A percentile compares a stretch with the other conserved stretches of the same genome.
Conservation (phyloP, 768 basidiomycete genomes). For the Boletellus sp. region DNA sequence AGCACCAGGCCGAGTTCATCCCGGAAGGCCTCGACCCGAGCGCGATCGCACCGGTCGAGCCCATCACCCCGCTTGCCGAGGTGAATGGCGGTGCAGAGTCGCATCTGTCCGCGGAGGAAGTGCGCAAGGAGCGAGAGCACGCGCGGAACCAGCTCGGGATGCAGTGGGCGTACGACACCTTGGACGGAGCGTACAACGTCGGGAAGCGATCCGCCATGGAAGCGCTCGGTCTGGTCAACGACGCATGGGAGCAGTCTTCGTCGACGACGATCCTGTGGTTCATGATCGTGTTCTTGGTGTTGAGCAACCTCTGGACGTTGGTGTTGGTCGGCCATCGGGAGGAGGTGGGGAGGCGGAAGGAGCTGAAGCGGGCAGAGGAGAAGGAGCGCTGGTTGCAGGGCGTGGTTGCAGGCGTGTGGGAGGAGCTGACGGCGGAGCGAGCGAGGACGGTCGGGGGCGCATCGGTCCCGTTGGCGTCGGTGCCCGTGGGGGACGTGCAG, state of each 20-base stretch:
- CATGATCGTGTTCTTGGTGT: slow-evolving; percentile 65
- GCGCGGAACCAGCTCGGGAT: slow-evolving; percentile 69
- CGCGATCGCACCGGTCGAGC: slow-evolving; percentile 46
- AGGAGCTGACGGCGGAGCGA: slow-evolving; percentile 56
- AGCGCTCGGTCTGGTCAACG: slow-evolving; percentile 72
- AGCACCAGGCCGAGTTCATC: slow-evolving; percentile 86
- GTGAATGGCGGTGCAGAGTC: slow-evolving; percentile 5
- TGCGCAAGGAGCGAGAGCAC: slow-evolving; percentile 54
- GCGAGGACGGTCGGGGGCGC: slow-evolving; percentile 14
- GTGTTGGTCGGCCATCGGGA: slow-evolving; percentile 45
- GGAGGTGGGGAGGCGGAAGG: slow-evolving; percentile 43
- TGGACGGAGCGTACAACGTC: slow-evolving; percentile 72
- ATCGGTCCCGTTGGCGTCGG: slow-evolving; percentile 15
- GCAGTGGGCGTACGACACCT: slow-evolving; percentile 88
- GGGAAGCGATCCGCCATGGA: slow-evolving; percentile 65
- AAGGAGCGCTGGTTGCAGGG: slow-evolving; percentile 73
- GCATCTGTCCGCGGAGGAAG: slow-evolving; percentile 10
- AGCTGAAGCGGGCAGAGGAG: slow-evolving; percentile 55
- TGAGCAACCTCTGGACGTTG: slow-evolving; percentile 77
- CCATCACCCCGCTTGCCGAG: slow-evolving; percentile 28
- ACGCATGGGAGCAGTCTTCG: slow-evolving; percentile 77
- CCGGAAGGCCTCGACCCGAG: slow-evolving; percentile 71
- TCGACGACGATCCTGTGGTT: slow-evolving; percentile 69
- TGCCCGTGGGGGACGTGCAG: slow-evolving; percentile 34
- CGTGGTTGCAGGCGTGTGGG: slow-evolving; percentile 68